Evolutionary conservation across 192 early-diverging fungal species (phyloP).

Genomic region (Irineochytrium annulatum): DNA sequence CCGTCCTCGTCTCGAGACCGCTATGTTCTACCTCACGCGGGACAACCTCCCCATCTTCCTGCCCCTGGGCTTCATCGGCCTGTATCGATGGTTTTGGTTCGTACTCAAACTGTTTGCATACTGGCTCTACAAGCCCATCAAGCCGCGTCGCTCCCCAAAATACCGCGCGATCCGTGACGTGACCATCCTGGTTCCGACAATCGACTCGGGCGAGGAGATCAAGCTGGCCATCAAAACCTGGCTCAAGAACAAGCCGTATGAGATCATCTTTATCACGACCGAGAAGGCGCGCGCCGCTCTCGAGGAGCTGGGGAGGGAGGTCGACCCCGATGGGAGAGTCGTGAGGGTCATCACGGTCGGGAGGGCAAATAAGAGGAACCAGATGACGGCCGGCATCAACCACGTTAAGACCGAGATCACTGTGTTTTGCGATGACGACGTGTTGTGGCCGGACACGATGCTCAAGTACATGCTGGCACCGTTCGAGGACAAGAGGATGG

Average conservation of each 20-base stretch:
- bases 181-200: conserved; percentile 71
- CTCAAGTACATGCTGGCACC: conserved; percentile 63
- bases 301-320: conserved; percentile 53
- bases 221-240: conserved; percentile 62
- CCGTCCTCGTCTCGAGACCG: no score
- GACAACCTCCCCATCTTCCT: conserved; percentile 65
- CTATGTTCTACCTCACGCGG: conserved; percentile 68
- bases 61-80: conserved; percentile 66
- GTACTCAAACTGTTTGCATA: conserved; percentile 53
- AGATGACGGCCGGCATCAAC: conserved; percentile 68
- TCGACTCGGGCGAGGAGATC: conserved; percentile 72
- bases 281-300: conserved; percentile 34
- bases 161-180: conserved; percentile 57
- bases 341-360: conserved; percentile 56
- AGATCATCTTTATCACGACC: conserved; percentile 69
- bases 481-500: conserved; percentile 68
- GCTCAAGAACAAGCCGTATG: conserved; percentile 59
- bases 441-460: conserved; percentile 62
- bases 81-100: conserved; percentile 72
- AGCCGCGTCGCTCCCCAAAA: conserved; percentile 53
- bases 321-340: conserved; percentile 41
- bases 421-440: conserved; percentile 70
- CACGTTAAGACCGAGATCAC: conserved; percentile 57
- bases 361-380: conserved; percentile 60
- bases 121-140: conserved; percentile 56